These are phyloP conservation scores for Phytophthora hybrid DNA, from an alignment of 352 stramenopile genomes.

Conservation along the genomic window DNA sequence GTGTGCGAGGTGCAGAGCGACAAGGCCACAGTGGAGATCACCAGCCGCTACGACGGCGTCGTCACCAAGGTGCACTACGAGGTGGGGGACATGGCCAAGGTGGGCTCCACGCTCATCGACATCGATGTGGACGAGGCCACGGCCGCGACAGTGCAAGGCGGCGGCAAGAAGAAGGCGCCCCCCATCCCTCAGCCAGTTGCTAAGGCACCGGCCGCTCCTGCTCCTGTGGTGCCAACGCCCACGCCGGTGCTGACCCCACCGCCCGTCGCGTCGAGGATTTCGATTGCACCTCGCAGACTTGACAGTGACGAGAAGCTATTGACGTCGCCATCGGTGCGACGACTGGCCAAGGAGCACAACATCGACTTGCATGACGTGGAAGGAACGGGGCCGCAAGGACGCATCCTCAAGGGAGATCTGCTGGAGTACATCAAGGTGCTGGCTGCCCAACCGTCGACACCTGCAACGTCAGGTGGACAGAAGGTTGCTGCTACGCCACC, in stretches of 20 bases:
- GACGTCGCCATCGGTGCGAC: constrained; percentile 96
- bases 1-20: constrained; percentile 98
- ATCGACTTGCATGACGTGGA: constrained; percentile 93
- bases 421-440: constrained; percentile 87
- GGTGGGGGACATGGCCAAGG: constrained; percentile 96
- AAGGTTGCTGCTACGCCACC: constrained; percentile 1
- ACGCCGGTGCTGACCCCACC: constrained; percentile 4
- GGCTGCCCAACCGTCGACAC: constrained; percentile 37
- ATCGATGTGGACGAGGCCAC: constrained; percentile 90
- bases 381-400: constrained; percentile 92
- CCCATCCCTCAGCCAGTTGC: constrained; percentile 15
- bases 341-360: constrained; percentile 93
- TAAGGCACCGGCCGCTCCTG: constrained; percentile 3
- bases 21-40: constrained; percentile 99
- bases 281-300: constrained; percentile 21
- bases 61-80: constrained; percentile 94
- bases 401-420: constrained; percentile 98
- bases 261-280: constrained; percentile 10
- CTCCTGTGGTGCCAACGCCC: constrained; percentile 2
- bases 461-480: constrained; percentile 1
- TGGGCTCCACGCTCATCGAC: constrained; percentile 94
- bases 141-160: constrained; percentile 51
- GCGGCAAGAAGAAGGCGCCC: constrained; percentile 36
- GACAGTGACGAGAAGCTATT: constrained; percentile 59
- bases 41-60: constrained; percentile 96